Evolutionary conservation across 2,329 filamentous ascomycete species (phyloP).

Genomic region (Aspergillus sp.): DNA sequence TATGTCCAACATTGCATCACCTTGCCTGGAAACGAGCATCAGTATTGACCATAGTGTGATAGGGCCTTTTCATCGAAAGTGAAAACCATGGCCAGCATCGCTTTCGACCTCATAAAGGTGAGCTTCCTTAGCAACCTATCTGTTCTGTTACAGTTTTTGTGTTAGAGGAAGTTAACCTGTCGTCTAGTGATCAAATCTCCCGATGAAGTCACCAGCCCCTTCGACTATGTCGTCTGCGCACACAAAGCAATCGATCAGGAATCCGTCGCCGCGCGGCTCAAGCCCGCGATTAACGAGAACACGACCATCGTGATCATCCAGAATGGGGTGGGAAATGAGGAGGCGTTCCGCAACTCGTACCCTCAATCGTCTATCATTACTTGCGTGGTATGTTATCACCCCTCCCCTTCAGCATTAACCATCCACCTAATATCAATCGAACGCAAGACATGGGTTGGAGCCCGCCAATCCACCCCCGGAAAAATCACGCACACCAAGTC

Average conservation of each 20-base stretch:
- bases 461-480: conserved; percentile 51
- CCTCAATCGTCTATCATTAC: conserved; percentile 35
- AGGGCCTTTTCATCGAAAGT: conserved; percentile 44
- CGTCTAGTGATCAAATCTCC: conserved; percentile 39
- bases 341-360: conserved; percentile 35
- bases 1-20: conserved; percentile 9
- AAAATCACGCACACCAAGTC: conserved; percentile 51
- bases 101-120: conserved; percentile 32
- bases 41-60: neutral
- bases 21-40: neutral
- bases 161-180: neutral
- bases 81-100: conserved; percentile 41
- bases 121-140: conserved; percentile 14
- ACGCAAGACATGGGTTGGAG: conserved; percentile 48
- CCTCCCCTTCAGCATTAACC: too few species aligned
- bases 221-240: conserved; percentile 41
- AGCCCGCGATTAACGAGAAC: conserved; percentile 36
- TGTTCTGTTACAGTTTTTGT: neutral
- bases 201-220: conserved; percentile 30
- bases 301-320: conserved; percentile 43
- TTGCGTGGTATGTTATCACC: conserved; percentile 36
- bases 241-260: conserved; percentile 45
- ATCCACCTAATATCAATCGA: neutral
- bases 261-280: conserved; percentile 34
- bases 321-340: conserved; percentile 45